These are phyloP conservation scores for Stemphylium vesicarium DNA, from an alignment of 2,329 filamentous ascomycete genomes.

Conservation along the genomic window DNA sequence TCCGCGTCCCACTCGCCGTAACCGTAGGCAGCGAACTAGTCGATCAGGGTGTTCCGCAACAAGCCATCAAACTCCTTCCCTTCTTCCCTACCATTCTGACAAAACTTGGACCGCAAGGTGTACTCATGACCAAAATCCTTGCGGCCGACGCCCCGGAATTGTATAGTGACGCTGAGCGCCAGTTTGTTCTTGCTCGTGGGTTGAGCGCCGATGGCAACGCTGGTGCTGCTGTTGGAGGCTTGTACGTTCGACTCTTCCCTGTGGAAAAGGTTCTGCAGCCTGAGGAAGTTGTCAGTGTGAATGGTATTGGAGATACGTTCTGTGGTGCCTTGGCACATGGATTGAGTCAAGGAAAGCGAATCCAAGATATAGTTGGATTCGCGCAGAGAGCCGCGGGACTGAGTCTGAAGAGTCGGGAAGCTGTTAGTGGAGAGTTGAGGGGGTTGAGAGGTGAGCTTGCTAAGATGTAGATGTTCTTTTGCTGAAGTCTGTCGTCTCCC, in stretches of 20 bases:
- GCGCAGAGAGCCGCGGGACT: slow-evolving; percentile 82
- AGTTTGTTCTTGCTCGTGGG: slow-evolving; percentile 72
- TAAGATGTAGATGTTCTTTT: background rate
- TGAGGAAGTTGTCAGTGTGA: slow-evolving; percentile 81
- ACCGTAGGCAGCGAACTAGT: slow-evolving; percentile 73
- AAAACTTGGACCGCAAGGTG: slow-evolving; percentile 79
- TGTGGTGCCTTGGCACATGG: slow-evolving; percentile 84
- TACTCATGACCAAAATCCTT: slow-evolving; percentile 76
- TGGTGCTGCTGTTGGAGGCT: slow-evolving; percentile 68
- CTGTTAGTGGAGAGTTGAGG: slow-evolving; percentile 68
- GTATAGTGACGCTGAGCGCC: slow-evolving; percentile 64
- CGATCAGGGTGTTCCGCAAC: slow-evolving; percentile 81
- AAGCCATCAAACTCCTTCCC: slow-evolving; percentile 82
- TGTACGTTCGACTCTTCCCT: slow-evolving; percentile 80
- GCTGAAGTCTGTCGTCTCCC: too few species aligned
- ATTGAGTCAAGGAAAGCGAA: slow-evolving; percentile 62
- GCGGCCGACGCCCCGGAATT: slow-evolving; percentile 71
- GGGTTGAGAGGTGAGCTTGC: slow-evolving; percentile 20
- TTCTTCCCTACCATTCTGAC: slow-evolving; percentile 85
- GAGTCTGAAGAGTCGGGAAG: slow-evolving; percentile 76
- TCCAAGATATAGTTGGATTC: slow-evolving; percentile 72
- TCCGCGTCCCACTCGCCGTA: slow-evolving; percentile 72
- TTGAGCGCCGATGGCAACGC: slow-evolving; percentile 58
- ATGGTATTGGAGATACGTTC: slow-evolving; percentile 94
- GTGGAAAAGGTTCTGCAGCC: slow-evolving; percentile 66